Conservation (phyloP, 2,329 filamentous ascomycete genomes). For the Blastomyces silverae region DNA sequence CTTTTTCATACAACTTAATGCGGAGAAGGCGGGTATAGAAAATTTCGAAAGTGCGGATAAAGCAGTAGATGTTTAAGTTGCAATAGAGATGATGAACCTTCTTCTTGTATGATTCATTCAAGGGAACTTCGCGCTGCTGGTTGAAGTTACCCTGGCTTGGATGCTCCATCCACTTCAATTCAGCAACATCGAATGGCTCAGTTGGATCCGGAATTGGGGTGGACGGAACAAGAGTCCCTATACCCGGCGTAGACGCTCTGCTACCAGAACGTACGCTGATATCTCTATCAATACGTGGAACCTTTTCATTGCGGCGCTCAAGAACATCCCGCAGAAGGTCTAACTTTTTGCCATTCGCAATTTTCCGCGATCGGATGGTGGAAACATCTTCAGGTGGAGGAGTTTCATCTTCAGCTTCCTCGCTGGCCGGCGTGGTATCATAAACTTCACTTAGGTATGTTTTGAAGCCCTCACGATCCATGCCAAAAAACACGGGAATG, state of each 20-base stretch:
- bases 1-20: constrained; percentile 70
- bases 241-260: constrained; percentile 83
- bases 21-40: constrained; percentile 76
- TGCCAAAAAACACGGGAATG: constrained; percentile 67
- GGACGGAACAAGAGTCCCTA: constrained; percentile 47
- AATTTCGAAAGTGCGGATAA: constrained; percentile 89
- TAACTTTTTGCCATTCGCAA: constrained; percentile 58
- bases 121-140: constrained; percentile 55
- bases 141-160: constrained; percentile 51
- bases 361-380: constrained; percentile 60
- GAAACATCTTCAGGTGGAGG: constrained; percentile 57
- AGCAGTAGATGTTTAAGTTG: constrained; percentile 87
- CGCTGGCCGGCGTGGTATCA: constrained; percentile 65
- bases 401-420: constrained; percentile 70
- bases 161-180: constrained; percentile 55
- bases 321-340: constrained; percentile 77
- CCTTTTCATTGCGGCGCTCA: constrained; percentile 66
- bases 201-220: constrained; percentile 27
- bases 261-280: constrained; percentile 70
- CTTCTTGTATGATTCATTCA: constrained; percentile 73
- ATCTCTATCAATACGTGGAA: constrained; percentile 66
- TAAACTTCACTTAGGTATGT: constrained; percentile 62
- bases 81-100: constrained; percentile 83
- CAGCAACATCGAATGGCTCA: constrained; percentile 47
- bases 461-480: constrained; percentile 62